Evolutionary conservation across 352 stramenopile species (phyloP), one percentile per base, ranked within the genome.

Genomic region (Phytophthora podocarpi): DNA sequence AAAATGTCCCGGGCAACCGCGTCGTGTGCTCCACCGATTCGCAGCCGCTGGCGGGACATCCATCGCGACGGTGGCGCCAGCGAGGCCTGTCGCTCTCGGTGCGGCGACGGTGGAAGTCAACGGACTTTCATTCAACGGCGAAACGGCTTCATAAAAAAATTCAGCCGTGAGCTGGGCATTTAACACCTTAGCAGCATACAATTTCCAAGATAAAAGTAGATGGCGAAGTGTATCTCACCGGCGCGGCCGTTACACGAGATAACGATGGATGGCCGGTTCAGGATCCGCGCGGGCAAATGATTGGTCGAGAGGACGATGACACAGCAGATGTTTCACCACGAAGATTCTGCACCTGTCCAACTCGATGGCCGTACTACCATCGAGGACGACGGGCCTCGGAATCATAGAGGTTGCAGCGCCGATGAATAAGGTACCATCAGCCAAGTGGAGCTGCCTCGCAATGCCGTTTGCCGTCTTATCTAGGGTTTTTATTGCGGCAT

Each of bases 1-100:
- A 16, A 45, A 36, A 57, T 64, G 35, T 58, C 21, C 21, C 40
- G n/a, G n/a, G n/a, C n/a, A n/a, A n/a, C n/a, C n/a, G n/a, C n/a
- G n/a, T n/a, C n/a, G n/a, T n/a, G n/a, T n/a, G n/a, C 1, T 40
- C 37, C 32, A 49, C 26, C 4, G 35, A 20, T 41, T 35, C 26
- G 26, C 43, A 26, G 9, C 41, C 26, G 26, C 13, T 27, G 32
- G 27, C n/a, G n/a, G n/a, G n/a, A n/a, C n/a, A 46, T 39, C 21
- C 31, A 26, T 39, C n/a, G n/a, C n/a, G n/a, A n/a, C n/a, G n/a
- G n/a, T n/a, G n/a, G 27, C 60, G 60, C 21, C 53, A 54, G 18
- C 27, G 15, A 2, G 32, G 59, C 52, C 52, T 64, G 52, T 69
- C 53, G 35, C 43, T 67, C 43, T 57, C 52, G 43, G 53, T 62